Evolutionary conservation across 2,329 filamentous ascomycete species (phyloP).

Genomic region (Neophaeococcomyces aloes): DNA sequence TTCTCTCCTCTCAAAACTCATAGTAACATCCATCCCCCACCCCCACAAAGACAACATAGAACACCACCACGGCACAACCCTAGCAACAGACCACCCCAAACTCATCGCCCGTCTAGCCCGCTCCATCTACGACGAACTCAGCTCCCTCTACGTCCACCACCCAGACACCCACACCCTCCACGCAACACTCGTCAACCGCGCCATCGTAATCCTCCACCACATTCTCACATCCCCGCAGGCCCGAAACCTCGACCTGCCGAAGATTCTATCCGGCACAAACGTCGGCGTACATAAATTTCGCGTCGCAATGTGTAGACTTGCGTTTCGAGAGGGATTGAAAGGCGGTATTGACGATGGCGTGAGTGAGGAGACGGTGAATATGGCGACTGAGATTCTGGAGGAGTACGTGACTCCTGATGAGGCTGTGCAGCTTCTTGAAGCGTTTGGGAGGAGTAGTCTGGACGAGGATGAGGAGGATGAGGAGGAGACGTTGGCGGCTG

Average conservation of each 20-base stretch:
- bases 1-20: slow-evolving; percentile 32
- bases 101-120: slow-evolving; percentile 66
- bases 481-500: slow-evolving; percentile 3
- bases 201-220: slow-evolving; percentile 51
- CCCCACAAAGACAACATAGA: slow-evolving; percentile 50
- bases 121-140: slow-evolving; percentile 63
- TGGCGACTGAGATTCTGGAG: slow-evolving; percentile 73
- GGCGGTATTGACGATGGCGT: slow-evolving; percentile 57
- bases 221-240: slow-evolving; percentile 32
- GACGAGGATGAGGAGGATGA: slow-evolving; percentile 19
- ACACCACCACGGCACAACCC: slow-evolving; percentile 45
- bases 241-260: slow-evolving; percentile 47
- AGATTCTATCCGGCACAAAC: slow-evolving; percentile 58
- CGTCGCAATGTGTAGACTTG: slow-evolving; percentile 69
- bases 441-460: slow-evolving; percentile 29
- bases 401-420: slow-evolving; percentile 70
- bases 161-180: slow-evolving; percentile 36
- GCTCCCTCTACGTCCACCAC: slow-evolving; percentile 45
- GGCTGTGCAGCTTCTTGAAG: slow-evolving; percentile 49
- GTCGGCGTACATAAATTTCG: slow-evolving; percentile 75
- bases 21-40: slow-evolving; percentile 26
- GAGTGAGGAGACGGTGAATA: slow-evolving; percentile 65
- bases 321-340: slow-evolving; percentile 69
- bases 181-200: slow-evolving; percentile 46
- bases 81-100: slow-evolving; percentile 57